These are phyloP conservation scores for Neofusicoccum cordaticola DNA, from an alignment of 2,329 filamentous ascomycete species.

Conservation along the genomic window DNA sequence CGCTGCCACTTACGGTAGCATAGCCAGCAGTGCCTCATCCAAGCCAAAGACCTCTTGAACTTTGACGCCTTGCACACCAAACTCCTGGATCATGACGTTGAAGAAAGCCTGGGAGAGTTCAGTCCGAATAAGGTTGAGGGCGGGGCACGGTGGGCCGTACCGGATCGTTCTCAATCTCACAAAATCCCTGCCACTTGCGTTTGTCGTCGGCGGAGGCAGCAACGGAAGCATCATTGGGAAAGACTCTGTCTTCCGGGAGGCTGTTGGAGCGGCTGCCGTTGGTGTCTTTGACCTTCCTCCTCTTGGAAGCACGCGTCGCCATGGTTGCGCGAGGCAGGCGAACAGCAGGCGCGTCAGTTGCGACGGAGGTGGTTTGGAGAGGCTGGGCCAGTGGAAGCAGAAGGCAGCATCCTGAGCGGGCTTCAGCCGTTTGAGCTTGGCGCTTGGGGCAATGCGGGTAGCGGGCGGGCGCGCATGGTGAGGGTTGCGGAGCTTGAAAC, in stretches of 20 bases:
- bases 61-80: conserved; percentile 71
- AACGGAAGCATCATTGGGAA: conserved; percentile 11
- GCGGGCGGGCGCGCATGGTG: background rate
- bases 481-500: background rate
- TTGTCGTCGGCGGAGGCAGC: conserved; percentile 39
- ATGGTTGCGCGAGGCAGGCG: background rate
- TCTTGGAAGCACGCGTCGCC: conserved; percentile 13
- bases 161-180: conserved; percentile 87
- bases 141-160: conserved; percentile 43
- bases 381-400: background rate
- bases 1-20: conserved; percentile 49
- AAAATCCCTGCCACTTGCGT: conserved; percentile 65
- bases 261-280: background rate
- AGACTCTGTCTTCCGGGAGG: conserved; percentile 2
- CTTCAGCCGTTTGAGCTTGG: background rate
- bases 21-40: conserved; percentile 62
- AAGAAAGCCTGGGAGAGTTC: conserved; percentile 65
- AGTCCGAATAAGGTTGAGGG: conserved; percentile 24
- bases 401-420: conserved; percentile 1
- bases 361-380: background rate
- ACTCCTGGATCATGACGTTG: conserved; percentile 75
- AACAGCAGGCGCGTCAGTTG: background rate
- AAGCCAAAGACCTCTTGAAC: conserved; percentile 74
- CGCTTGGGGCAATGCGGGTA: background rate
- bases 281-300: conserved; percentile 10